Base-by-base conservation (phyloP, 1,284 basidiomycete genomes). In the Exsudoporus floridanus region DNA sequence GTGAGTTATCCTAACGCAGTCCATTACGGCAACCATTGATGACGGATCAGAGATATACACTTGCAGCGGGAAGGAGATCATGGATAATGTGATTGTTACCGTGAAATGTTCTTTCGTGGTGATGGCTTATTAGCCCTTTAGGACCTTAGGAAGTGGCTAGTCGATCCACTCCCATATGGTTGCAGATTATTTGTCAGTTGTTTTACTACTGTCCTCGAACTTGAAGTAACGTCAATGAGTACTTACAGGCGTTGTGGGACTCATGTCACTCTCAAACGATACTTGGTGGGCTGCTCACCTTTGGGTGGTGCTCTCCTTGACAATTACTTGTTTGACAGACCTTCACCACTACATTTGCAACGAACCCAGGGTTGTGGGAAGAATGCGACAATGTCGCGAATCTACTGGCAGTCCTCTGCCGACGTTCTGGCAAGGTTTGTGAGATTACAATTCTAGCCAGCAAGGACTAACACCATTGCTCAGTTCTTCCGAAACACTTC, bases 121-220 rank as follows among this genome's bases (percentile, higher is more conserved):
- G 33, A 36, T n/a, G 9, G 8, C 35, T 55, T 18, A 52, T 28
- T 12, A 23, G 30, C 14, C 16, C 33, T 6, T 3, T 49, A 77
- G 74, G 67, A 73, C 12, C 70, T 80, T 3, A 69, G 67, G 19
- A 60, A 64, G 38, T 60, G 64, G 50, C 69, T 80, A 12, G 72
- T 78, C 14, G 60, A 74, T 28, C 60, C 65, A 12, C 68, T 80
- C 21, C 76, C 77, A 31, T 55, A 56, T 10, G 77, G 73, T 10
- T 69, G 70, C 46, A 69, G 70, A 34, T 66, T 80, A 12, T 70
- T 76, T n/a, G 64, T 74, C 21, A 5, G 73, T 63, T 9, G 14
- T 31, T 51, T 46, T 42, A 36, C 1, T 12, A 10, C 19, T 30
- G 1, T 12, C 31, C 31, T 19, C n/a, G n/a, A n/a, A n/a, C n/a